Base-by-base conservation (phyloP, 371 early-diverging fungal genomes). In the Mortierella sp. region DNA sequence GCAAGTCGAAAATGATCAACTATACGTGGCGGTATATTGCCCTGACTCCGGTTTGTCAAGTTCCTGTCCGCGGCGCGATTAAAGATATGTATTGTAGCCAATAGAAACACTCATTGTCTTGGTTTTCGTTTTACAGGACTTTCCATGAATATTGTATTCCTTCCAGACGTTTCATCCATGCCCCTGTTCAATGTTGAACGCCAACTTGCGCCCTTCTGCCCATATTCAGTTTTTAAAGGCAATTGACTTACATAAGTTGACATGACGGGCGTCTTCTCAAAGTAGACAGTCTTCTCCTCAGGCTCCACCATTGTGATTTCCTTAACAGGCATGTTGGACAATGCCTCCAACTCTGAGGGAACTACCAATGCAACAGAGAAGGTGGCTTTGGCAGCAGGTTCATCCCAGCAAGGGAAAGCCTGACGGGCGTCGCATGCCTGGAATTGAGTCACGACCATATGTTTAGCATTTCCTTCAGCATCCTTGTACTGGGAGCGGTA, bases 341-440 rank as follows among this genome's bases (percentile, higher is more conserved):
- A 83, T 2, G 95, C 96, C 10, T 87, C 88, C 43, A 91, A 79
- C 20, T 88, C 84, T n/a, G 62, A 65, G 8, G 90, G 90, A 30
- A 96, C 94, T 26, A 85, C 88, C 28, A 98, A 83, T 14, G 88
- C 90, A 59, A 96, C 87, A 49, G 92, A 92, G 80, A 97, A 98
- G 6, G 94, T 93, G 18, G 98, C 97, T 86, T 97, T 95, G 73
- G 89, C 77, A 40, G 92, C 88, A 24, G 96, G 96, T 85, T 96
- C 94, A 79, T 96, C 93, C 93, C 95, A 98, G 84, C 94, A 97
- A 11, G 99, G 98, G 83, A 98, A 94, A 3, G 93, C 94, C 37
- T 92, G 87, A 59, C 98, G 90, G 22, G 95, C 95, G 83, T 93
- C 92, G 6, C 96, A 94, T 9, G 98, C 90, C 83, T 97, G 96